phyloP scores from a whole-genome alignment of 345 rosid genomes.

The Brassica nigra region DNA sequence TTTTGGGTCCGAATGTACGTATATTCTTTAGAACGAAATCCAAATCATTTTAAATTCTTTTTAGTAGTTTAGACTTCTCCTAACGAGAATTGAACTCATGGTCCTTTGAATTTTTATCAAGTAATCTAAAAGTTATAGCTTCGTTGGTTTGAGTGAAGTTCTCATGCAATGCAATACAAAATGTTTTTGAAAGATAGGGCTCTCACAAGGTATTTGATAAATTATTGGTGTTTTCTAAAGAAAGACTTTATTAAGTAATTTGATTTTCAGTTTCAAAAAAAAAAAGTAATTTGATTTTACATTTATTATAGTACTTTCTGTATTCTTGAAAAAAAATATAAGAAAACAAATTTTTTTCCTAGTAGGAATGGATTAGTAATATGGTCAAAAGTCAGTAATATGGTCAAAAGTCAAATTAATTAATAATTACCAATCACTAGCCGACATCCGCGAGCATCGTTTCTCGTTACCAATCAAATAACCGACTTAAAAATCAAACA shows the following conservation, averaged over 20 bases:
- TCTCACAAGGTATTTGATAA: not conserved
- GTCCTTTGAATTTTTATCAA: too few relatives aligned
- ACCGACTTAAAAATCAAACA: not conserved
- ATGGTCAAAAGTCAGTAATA: not conserved
- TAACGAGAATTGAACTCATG: too few relatives aligned
- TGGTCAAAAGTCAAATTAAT: not conserved
- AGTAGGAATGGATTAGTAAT: not conserved
- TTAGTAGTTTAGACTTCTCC: too few relatives aligned
- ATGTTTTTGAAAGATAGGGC: not conserved
- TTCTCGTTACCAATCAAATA: not conserved
- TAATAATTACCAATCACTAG: not conserved
- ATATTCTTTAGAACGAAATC: not conserved
- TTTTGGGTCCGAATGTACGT: not conserved
- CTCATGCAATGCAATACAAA: not conserved
- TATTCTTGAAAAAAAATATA: not conserved
- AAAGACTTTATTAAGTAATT: not conserved
- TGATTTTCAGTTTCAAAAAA: too few relatives aligned
- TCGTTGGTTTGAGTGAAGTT: not conserved
- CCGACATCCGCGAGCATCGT: not conserved
- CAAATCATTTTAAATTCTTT: too few relatives aligned
- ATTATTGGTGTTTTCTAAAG: not conserved
- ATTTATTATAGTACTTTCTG: not conserved
- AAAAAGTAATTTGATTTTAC: not conserved
- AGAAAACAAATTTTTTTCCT: not conserved
- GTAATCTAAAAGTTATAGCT: not conserved